Evolutionary conservation across 305 asterid species (phyloP).

Genomic region (Nicotiana rustica): DNA sequence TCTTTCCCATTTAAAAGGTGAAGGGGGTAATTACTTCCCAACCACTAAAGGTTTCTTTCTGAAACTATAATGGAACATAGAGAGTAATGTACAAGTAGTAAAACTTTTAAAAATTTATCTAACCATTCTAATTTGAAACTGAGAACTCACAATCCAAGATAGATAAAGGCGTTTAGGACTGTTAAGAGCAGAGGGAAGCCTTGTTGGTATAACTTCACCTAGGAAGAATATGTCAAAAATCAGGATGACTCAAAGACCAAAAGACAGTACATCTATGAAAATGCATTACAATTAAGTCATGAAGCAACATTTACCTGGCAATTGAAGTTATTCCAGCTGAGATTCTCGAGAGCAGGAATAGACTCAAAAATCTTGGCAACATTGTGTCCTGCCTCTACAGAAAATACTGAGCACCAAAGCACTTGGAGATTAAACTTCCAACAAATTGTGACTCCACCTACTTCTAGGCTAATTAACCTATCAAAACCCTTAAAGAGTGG

Average conservation of each 20-base stretch:
- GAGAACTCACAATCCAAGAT: neutral
- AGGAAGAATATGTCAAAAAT: neutral
- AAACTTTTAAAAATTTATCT: neutral
- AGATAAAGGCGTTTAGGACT: slow-evolving; percentile 32
- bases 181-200: slow-evolving; percentile 22
- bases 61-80: too few relatives aligned
- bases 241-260: neutral
- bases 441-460: slow-evolving; percentile 20
- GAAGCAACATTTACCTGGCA: slow-evolving; percentile 35
- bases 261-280: neutral
- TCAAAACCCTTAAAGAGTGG: slow-evolving; percentile 33
- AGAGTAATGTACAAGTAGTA: neutral
- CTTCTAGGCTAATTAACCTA: slow-evolving; percentile 18
- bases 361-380: neutral
- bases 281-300: neutral
- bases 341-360: slow-evolving; percentile 33
- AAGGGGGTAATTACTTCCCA: neutral
- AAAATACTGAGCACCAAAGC: slow-evolving; percentile 23
- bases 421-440: slow-evolving; percentile 34
- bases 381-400: neutral
- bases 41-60: too few relatives aligned
- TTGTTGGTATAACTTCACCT: slow-evolving; percentile 34
- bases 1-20: neutral
- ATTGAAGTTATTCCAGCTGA: neutral
- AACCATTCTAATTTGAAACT: neutral